Base-by-base conservation (phyloP, 192 early-diverging fungal species). In the Backusella australiensis region DNA sequence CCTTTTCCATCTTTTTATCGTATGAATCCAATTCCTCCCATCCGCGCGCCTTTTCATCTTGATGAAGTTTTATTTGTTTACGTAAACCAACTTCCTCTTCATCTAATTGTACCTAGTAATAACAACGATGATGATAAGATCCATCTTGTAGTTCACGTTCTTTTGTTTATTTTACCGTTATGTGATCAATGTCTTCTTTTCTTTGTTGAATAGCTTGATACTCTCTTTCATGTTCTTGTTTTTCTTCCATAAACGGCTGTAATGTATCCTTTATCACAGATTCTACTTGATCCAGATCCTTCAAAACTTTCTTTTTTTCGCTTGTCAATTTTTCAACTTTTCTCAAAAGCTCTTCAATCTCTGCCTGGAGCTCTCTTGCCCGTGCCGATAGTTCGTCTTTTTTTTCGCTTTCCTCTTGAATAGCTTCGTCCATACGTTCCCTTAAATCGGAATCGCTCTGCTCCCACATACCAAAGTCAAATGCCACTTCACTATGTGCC, bases 391-490 rank as follows among this genome's bases (percentile, higher is more conserved):
- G 34, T 17, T 59, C 36, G 5, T 3, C 3, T 1, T 75, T 67
- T 67, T 75, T 34, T 3, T 42, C 34, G 4, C 8, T 75, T 32
- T 75, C 74, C 3, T 46, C 17, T 19, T 75, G 65, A 17, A 75
- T 39, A 6, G 63, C 35, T 14, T 75, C 74, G 3, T 53, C 74
- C 36, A 67, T 67, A 19, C 56, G 34, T n/a, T 75, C 74, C n/a
- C 41, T 65, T 42, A 75, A 75, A 38, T 75, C 74, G 19, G 19
- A 38, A 7, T 59, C 35, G 34, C 34, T 21, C 23, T 67, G 74
- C 21, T 75, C 65, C 63, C 56, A 44, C 14, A 75, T n/a, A 26
- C 56, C 65, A 34, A 38, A 41, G 42, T 75, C 74, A 75, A 75
- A 75, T 9, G 74, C 65, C 19, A 67, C 23, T 42, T 75, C 63